Percentiles rank a stretch among this genome's conserved stretches.
These are phyloP conservation scores for Verticillium dahliae DNA, from an alignment of 2,329 filamentous ascomycete species.

Conservation along the genomic window DNA sequence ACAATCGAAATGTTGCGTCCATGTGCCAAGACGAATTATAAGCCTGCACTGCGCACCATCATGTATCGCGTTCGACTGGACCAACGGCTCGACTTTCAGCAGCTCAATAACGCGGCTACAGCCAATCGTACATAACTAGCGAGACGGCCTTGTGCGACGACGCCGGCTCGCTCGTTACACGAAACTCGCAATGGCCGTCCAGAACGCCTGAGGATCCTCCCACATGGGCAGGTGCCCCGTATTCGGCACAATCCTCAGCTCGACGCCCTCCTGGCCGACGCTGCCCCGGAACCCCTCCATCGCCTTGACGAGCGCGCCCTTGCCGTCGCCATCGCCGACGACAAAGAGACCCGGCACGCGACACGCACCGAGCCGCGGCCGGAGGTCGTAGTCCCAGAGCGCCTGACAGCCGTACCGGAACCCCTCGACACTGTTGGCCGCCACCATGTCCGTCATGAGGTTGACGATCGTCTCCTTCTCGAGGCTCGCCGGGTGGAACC, in stretches of 20 bases:
- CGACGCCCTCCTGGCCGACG: slow-evolving; percentile 47
- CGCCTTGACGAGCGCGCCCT: slow-evolving; percentile 63
- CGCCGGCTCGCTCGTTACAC: slow-evolving; percentile 24
- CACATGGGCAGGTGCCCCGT: slow-evolving; percentile 83
- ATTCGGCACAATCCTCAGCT: slow-evolving; percentile 58
- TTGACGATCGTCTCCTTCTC: slow-evolving; percentile 38
- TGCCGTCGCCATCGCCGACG: slow-evolving; percentile 66
- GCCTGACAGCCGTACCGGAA: slow-evolving; percentile 64
- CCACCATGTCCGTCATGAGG: slow-evolving; percentile 63
- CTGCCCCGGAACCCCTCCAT: slow-evolving; percentile 67
- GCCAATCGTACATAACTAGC: too few relatives aligned
- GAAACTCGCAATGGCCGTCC: slow-evolving; percentile 54
- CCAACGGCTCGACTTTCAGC: too few relatives aligned
- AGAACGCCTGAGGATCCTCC: slow-evolving; percentile 65
- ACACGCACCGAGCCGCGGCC: slow-evolving; percentile 44
- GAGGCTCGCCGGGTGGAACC: slow-evolving; percentile 62
- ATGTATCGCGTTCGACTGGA: too few relatives aligned
- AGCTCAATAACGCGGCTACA: too few relatives aligned
- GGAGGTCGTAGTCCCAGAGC: slow-evolving; percentile 66
- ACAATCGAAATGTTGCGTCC: background rate
- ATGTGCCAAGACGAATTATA: background rate
- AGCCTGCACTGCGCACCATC: too few relatives aligned
- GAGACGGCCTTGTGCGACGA: too few relatives aligned
- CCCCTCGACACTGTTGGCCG: slow-evolving; percentile 60
- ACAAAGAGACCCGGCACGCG: slow-evolving; percentile 59